Evolutionary conservation across 1,284 basidiomycete species (phyloP).

Genomic region (Ustilago esculenta): DNA sequence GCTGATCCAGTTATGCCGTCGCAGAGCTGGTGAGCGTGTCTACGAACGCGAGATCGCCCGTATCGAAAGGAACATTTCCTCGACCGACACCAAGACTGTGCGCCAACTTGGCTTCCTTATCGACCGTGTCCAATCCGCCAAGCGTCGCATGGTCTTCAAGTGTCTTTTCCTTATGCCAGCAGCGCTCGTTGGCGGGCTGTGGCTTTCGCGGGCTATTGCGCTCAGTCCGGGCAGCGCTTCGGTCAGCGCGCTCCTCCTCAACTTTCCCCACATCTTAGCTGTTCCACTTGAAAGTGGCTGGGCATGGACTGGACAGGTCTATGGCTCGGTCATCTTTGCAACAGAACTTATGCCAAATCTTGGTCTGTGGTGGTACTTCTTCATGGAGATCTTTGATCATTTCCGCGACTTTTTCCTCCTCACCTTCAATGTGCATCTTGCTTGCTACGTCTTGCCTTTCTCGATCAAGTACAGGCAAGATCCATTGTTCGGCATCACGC

Average conservation of each 20-base stretch:
- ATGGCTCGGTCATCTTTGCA: conserved; percentile 74
- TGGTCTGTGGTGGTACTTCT: conserved; percentile 99
- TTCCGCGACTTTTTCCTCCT: conserved; percentile 94
- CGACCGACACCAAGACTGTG: conserved; percentile 25
- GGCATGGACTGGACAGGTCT: conserved; percentile 79
- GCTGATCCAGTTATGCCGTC: conserved; percentile 72
- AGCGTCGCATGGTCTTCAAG: conserved; percentile 33
- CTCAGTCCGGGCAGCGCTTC: conserved; percentile 21
- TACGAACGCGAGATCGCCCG: conserved; percentile 27
- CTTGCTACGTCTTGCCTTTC: conserved; percentile 84
- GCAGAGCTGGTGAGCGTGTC: conserved; percentile 69
- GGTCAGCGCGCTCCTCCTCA: conserved; percentile 7
- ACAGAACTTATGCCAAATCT: conserved; percentile 82
- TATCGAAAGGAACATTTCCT: conserved; percentile 9
- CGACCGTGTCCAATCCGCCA: conserved; percentile 47
- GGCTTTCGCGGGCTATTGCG: conserved; percentile 37
- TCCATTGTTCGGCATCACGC: conserved; percentile 80
- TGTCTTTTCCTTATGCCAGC: conserved; percentile 26
- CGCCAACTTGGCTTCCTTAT: conserved; percentile 57
- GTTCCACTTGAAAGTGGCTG: conserved; percentile 71
- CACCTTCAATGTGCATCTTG: conserved; percentile 88
- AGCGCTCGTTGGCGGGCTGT: conserved; percentile 25
- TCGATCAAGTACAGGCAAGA: conserved; percentile 90
- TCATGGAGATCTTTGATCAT: conserved; percentile 99
- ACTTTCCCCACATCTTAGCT: conserved; percentile 13